A percentile compares a stretch with the other conserved stretches of the same genome.
Conservation (phyloP, 164 flowering plant species). For the Magnolia sinica region DNA sequence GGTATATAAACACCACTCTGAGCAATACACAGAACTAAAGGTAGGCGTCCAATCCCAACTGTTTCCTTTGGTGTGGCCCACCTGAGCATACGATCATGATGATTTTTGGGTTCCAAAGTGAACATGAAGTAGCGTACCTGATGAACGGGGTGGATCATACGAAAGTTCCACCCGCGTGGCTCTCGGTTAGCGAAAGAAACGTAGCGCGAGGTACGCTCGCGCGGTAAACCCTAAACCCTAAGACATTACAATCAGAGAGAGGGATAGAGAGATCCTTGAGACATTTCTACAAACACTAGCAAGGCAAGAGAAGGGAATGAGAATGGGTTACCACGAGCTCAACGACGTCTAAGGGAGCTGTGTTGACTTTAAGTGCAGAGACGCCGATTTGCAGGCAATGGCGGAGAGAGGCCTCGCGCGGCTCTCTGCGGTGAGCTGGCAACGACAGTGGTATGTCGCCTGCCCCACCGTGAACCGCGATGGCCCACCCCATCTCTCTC, state of each 20-base stretch:
- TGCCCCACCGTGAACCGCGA: conserved; percentile 94
- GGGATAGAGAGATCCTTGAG: background rate
- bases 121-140: too few relatives aligned
- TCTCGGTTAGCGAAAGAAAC: too few relatives aligned
- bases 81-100: too few relatives aligned
- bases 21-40: too few relatives aligned
- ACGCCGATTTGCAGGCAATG: conserved; percentile 76
- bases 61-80: too few relatives aligned
- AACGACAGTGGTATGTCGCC: conserved; percentile 73
- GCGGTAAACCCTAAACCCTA: too few relatives aligned
- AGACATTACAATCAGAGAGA: background rate
- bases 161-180: too few relatives aligned
- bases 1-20: too few relatives aligned
- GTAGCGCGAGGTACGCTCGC: too few relatives aligned
- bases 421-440: conserved; percentile 52
- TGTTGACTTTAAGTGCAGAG: conserved; percentile 57
- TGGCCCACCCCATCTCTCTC: conserved; percentile 87
- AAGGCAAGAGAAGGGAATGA: background rate
- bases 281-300: background rate
- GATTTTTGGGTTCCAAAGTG: too few relatives aligned
- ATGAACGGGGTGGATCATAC: too few relatives aligned
- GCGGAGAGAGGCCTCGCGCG: conserved; percentile 67
- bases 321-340: conserved; percentile 75
- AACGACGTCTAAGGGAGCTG: conserved; percentile 68
- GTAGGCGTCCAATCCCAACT: too few relatives aligned